Percentiles rank a stretch among this genome's conserved stretches.
Conservation (phyloP, 192 early-diverging fungal species). For the Polychytrium aggregatum region DNA sequence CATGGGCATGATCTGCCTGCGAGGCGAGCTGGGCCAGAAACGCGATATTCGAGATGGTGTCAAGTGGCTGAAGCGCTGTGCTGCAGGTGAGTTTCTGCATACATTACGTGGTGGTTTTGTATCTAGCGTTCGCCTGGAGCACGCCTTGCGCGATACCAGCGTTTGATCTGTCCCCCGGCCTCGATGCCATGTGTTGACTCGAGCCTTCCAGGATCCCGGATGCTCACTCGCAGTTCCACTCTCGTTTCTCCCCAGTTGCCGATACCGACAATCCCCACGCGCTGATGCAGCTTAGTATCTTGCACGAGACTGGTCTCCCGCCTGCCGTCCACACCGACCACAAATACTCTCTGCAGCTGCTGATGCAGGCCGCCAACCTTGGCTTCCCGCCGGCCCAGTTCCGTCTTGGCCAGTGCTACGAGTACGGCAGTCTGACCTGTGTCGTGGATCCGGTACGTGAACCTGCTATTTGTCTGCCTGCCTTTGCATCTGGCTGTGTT, state of each 20-base stretch:
- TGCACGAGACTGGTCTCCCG: constrained; percentile 62
- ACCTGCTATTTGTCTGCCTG: constrained; percentile 2
- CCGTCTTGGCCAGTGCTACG: constrained; percentile 63
- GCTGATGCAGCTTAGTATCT: constrained; percentile 57
- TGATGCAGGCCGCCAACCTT: constrained; percentile 50
- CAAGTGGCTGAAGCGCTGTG: constrained; percentile 69
- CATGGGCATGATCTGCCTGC: constrained; percentile 62
- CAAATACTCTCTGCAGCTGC: constrained; percentile 39
- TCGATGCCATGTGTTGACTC: too few species aligned
- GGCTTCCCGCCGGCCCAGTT: constrained; percentile 60
- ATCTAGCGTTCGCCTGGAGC: neutral
- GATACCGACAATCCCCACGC: constrained; percentile 51
- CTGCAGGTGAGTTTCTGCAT: constrained; percentile 48
- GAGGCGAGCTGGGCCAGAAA: constrained; percentile 59
- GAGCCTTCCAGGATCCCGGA: too few species aligned
- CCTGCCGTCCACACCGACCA: constrained; percentile 29
- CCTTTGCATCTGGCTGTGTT: constrained; percentile 4
- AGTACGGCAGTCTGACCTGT: constrained; percentile 63
- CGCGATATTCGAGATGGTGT: constrained; percentile 61
- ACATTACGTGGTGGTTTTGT: constrained; percentile 3
- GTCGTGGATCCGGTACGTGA: constrained; percentile 39
- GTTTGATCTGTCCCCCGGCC: too few species aligned
- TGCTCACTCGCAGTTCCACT: too few species aligned
- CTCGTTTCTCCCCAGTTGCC: constrained; percentile 22
- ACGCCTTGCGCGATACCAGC: too few species aligned